Base-by-base conservation (phyloP, 2,329 filamentous ascomycete species). In the Cercospora sesami region DNA sequence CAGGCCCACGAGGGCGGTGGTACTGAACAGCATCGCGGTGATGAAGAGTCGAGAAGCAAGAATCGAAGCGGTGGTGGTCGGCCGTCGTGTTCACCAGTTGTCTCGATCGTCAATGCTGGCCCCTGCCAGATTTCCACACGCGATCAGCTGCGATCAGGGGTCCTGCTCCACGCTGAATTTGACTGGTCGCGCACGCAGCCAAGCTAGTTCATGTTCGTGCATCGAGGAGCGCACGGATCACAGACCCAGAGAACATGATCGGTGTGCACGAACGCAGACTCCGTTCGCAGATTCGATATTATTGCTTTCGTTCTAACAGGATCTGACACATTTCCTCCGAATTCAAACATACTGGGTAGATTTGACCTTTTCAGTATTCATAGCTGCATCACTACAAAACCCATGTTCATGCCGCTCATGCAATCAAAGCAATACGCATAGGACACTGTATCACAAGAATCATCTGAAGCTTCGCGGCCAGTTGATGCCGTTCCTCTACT, bases 1-100 rank as follows among this genome's bases (percentile, higher is more conserved):
- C 64, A 95, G 86, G 83, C 90, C 88, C 74, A 86, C 60, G 12
- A 79, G 71, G 69, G 71, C 70, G 55, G 76, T 68, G n/a, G 78
- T 64, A 28, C 73, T 51, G 58, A 65, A 30, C 57, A 65, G 16
- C 64, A 65, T 65, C 18, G 30, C 57, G 64, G 57, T 12, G 64
- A 30, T 14, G 26, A 26, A 31, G 39, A 59, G 5, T 31, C 31
- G 28, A 36, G 28, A 12, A 36, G n/a, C 14, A 59, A 59, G 30
- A 36, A 59, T 28, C 12, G 55, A 36, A 59, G 55, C 14, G 55
- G 55, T 31, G 31, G n/a, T 31, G 30, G n/a, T 18, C 31, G 28
- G 28, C 10, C n/a, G 55, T 59, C 55, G 55, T 58, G 55, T 30
- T 31, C 55, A 58, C 55, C 26, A 59, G 31, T 18, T 59, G 55